Conservation (phyloP, 306 rosid genomes). For the Hippophae rhamnoides region DNA sequence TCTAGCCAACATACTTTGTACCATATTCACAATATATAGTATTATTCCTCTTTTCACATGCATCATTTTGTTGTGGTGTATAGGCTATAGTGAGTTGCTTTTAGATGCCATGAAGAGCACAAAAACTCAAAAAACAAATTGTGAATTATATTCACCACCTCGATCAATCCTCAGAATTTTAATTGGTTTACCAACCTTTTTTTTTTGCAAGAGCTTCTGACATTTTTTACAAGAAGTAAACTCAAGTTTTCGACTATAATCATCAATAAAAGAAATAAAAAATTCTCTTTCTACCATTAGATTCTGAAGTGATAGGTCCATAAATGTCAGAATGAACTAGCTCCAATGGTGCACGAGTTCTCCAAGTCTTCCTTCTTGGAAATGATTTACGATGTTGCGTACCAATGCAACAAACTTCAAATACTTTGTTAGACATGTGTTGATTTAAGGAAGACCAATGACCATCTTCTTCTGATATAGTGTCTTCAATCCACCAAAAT, state of each 20-base stretch:
- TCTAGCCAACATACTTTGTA: background rate
- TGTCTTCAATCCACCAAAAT: background rate
- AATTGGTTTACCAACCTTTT: background rate
- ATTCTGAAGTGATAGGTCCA: background rate
- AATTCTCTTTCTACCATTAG: constrained; percentile 1
- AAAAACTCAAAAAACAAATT: background rate
- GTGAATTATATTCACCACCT: background rate
- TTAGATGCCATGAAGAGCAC: too few relatives aligned
- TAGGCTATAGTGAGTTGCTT: background rate
- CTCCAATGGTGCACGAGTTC: background rate
- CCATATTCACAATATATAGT: background rate
- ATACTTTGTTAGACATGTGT: background rate
- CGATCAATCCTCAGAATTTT: background rate
- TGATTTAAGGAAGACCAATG: background rate
- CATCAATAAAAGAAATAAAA: background rate
- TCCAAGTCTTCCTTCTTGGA: background rate
- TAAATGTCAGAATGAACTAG: background rate
- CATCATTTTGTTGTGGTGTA: constrained; percentile 5
- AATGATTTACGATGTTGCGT: background rate
- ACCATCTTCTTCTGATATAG: background rate
- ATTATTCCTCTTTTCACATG: background rate
- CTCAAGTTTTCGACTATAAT: background rate
- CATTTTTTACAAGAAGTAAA: background rate
- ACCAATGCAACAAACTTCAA: background rate
- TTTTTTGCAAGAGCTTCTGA: background rate